Evolutionary conservation across 176 grass and related monocot species (phyloP), one percentile per base, ranked within the genome.

Genomic region (Olyra latifolia): DNA sequence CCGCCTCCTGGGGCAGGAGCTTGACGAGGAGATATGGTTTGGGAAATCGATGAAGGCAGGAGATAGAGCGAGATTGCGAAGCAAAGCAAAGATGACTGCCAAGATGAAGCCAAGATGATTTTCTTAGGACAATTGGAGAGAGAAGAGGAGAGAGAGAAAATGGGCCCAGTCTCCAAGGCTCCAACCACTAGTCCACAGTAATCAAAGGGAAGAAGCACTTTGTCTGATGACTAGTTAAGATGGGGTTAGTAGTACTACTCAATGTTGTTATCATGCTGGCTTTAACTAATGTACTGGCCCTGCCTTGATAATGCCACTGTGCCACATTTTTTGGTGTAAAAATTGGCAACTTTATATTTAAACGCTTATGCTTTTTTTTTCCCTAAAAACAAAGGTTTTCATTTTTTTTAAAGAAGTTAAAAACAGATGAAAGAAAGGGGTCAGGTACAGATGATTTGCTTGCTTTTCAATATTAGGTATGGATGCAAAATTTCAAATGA

Each of bases 11-110:
- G 57, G 60, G 74, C 59, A 35, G 13, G 53, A 78, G 28, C 1
- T 73, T 61, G 55, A 47, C 54, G 40, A 82, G 71, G 40, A 76
- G 81, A 80, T 80, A 69, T 69, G 87, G 68, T 62, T 75, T 75
- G 70, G 62, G 62, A 62, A 53, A 17, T 80, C 62, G 44, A 52
- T 62, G 38, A 74, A 79, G 24, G 6, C 59, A 61, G 15, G 0
- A 29, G 58, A 29, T 15, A 7, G 25, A 61, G 44, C 42, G 15
- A 55, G 62, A 55, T 57, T 78, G 73, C 8, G 72, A 53, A 69
- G 65, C 23, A 42, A 61, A 62, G 64, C 43, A 42, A 87, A n/a
- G n/a, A n/a, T n/a, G n/a, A n/a, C n/a, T n/a, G 50, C 32, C 8
- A 43, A 39, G 62, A 72, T 23, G 66, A 71, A 57, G 66, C 42